A percentile compares a stretch with the other conserved stretches of the same genome.
phyloP scores from a whole-genome alignment of 306 rosid species.

The Geum urbanum region DNA sequence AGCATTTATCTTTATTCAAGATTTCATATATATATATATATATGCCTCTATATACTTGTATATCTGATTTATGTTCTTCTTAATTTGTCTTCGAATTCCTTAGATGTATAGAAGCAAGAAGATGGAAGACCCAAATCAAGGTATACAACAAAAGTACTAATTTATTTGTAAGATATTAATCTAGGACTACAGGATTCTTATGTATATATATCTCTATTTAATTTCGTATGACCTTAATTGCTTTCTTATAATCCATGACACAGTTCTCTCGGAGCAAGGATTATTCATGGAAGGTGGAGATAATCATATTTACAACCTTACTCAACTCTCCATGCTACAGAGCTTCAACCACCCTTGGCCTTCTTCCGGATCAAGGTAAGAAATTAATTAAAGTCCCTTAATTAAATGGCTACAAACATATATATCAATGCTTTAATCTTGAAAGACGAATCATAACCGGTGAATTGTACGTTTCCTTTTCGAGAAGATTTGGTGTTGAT shows the following conservation, averaged over 20 bases:
- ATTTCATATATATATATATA: neutral
- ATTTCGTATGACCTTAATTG: constrained; percentile 7
- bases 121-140: constrained; percentile 38
- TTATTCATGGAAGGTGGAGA: constrained; percentile 35
- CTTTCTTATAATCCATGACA: neutral
- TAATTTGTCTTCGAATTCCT: constrained; percentile 4
- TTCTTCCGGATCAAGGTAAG: constrained; percentile 32
- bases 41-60: neutral
- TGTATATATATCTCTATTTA: neutral
- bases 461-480: neutral
- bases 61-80: neutral
- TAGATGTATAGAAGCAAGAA: constrained; percentile 51
- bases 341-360: constrained; percentile 36
- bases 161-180: neutral
- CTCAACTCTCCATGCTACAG: constrained; percentile 43
- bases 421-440: neutral
- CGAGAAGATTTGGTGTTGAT: constrained; percentile 14
- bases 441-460: neutral
- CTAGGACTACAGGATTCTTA: constrained; percentile 9
- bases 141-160: constrained; percentile 8
- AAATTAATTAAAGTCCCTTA: neutral
- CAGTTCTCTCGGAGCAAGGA: constrained; percentile 31
- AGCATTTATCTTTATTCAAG: neutral
- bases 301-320: constrained; percentile 32
- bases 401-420: neutral